Conservation (phyloP, 169 alveolate species). For the Babesia divergens region DNA sequence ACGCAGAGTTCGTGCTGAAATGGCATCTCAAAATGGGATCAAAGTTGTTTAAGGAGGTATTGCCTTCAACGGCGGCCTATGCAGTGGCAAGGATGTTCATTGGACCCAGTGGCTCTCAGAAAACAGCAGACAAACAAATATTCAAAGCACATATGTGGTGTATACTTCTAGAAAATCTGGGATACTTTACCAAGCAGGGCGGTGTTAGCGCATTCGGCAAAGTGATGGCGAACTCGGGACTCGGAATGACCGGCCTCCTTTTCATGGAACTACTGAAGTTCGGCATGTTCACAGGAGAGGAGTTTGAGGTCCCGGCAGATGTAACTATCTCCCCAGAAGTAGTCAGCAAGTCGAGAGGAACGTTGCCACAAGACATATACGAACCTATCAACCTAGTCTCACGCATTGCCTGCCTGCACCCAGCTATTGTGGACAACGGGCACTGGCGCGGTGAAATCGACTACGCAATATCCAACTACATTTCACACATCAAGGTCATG, state of each 20-base stretch:
- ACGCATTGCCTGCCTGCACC: constrained; percentile 63
- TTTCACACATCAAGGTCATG: constrained; percentile 66
- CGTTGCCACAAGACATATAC: constrained; percentile 6
- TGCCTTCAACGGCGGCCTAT: constrained; percentile 4
- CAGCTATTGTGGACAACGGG: constrained; percentile 21
- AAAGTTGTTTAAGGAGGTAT: constrained; percentile 25
- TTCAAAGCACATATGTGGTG: constrained; percentile 50
- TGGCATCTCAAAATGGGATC: constrained; percentile 68
- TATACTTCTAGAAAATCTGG: constrained; percentile 72
- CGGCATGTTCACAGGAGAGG: constrained; percentile 70
- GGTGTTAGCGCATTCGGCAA: constrained; percentile 75
- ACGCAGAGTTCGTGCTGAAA: constrained; percentile 58
- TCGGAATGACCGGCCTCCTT: constrained; percentile 58
- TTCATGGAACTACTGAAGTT: constrained; percentile 70
- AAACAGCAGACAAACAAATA: constrained; percentile 34
- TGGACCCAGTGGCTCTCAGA: constrained; percentile 22
- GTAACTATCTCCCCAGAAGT: constrained; percentile 61
- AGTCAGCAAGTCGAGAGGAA: constrained; percentile 1
- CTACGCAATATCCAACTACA: constrained; percentile 65
- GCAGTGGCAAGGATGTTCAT: constrained; percentile 14
- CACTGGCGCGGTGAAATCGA: constrained; percentile 60
- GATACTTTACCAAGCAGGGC: constrained; percentile 67
- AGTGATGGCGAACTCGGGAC: constrained; percentile 65
- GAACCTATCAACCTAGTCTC: constrained; percentile 52
- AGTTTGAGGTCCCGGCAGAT: constrained; percentile 67